Base-by-base conservation (phyloP, 1,284 basidiomycete species). In the Apiotrichum brassicae region DNA sequence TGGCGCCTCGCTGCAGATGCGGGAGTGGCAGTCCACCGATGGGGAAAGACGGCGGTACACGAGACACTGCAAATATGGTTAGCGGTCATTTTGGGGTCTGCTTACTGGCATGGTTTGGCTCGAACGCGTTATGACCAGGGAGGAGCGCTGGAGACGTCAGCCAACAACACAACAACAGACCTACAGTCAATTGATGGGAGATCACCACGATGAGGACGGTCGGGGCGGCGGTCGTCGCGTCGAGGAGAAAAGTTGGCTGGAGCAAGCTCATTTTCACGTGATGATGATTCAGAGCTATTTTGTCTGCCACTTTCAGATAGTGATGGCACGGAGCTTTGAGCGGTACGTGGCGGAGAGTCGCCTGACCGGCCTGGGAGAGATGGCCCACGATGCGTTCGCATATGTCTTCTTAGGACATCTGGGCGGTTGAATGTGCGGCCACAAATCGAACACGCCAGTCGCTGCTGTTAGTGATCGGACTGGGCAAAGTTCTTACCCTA, bases 361-460 rank as follows among this genome's bases (percentile, higher is more conserved):
- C 32, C 33, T 6, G 43, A 44, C n/a, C 6, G 32, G 3, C 30
- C 42, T n/a, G 43, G 35, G 1, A 19, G n/a, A 3, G 43, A 44
- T 6, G 43, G 32, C 11, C 23, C 39, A 16, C 37, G 33, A 28
- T 48, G 46, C 14, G 46, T 48, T 6, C 40, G 23, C 24, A 48
- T 12, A 22, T 48, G 46, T 12, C 46, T 20, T 37, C 39, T 41
- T 23, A 48, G 46, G 9, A 48, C 46, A n/a, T 48, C 46, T 4
- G 46, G 38, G 6, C 46, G 30, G 34, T 43, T 41, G 34, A 48
- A 48, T 13, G 46, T 26, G 7, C 40, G 32, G 30, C 33, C 23
- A 24, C 46, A 48, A 18, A 41, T 35, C 14, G 38, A 23, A 24
- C 46, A 48, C 2, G 38, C 30, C 20, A 48, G 24, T 14, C 40